phyloP scores from a whole-genome alignment of 352 stramenopile genomes.

The Pythium monospermum region DNA sequence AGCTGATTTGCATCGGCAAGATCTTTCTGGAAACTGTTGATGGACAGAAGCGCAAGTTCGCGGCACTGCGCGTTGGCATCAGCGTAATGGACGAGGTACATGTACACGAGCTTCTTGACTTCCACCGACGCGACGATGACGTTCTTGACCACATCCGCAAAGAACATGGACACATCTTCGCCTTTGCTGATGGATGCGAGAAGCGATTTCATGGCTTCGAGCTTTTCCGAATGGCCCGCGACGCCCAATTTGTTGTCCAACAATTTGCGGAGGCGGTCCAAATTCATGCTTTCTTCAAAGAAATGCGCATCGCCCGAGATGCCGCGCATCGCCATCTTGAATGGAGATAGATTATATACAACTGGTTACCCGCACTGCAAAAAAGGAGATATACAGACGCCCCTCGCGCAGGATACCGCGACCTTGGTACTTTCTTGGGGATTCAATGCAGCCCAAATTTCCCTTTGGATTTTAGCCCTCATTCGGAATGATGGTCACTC shows the following conservation, averaged over 20 bases:
- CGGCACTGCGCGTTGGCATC: conserved; percentile 93
- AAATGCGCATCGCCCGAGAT: conserved; percentile 93
- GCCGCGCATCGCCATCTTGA: conserved; percentile 48
- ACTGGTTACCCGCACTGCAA: background rate
- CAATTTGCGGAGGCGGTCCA: conserved; percentile 82
- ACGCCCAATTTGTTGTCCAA: conserved; percentile 88
- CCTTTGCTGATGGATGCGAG: conserved; percentile 97
- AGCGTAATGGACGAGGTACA: conserved; percentile 99
- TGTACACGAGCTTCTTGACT: conserved; percentile 99
- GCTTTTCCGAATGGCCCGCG: conserved; percentile 81
- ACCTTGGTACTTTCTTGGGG: too few species aligned
- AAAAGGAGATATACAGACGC: too few species aligned
- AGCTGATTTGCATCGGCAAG: conserved; percentile 93
- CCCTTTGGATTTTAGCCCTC: too few species aligned
- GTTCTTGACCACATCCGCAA: conserved; percentile 97
- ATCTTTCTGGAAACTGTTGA: conserved; percentile 99
- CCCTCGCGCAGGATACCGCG: too few species aligned
- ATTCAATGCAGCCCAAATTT: conserved; percentile 1
- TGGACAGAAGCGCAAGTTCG: conserved; percentile 95
- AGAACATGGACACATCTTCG: conserved; percentile 97
- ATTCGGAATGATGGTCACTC: background rate
- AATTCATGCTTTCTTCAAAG: conserved; percentile 96
- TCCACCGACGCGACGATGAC: conserved; percentile 93
- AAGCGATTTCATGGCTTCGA: conserved; percentile 98
- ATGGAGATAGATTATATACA: background rate